These are phyloP conservation scores for Yamadazyma buinensis DNA, from an alignment of 1,139 yeast genomes.

Conservation along the genomic window DNA sequence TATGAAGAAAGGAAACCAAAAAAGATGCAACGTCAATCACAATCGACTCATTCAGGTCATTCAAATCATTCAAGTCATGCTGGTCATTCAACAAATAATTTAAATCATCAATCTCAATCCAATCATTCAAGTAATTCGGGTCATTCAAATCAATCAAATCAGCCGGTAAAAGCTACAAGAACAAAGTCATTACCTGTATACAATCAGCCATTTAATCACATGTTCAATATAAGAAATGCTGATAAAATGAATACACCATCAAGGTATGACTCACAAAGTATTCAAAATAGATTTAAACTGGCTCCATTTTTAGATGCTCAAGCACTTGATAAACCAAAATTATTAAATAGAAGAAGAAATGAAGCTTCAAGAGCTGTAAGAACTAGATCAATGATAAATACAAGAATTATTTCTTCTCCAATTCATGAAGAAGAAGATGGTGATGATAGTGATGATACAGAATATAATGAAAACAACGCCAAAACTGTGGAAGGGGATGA, in stretches of 20 bases:
- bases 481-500: slow-evolving; percentile 14
- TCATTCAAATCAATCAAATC: slow-evolving; percentile 19
- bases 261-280: slow-evolving; percentile 39
- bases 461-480: slow-evolving; percentile 24
- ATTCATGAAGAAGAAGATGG: slow-evolving; percentile 38
- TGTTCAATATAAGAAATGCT: slow-evolving; percentile 40
- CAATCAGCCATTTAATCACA: slow-evolving; percentile 39
- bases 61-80: slow-evolving; percentile 3
- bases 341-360: slow-evolving; percentile 28
- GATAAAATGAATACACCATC: slow-evolving; percentile 39
- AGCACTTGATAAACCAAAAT: slow-evolving; percentile 32
- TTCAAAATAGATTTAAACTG: slow-evolving; percentile 46
- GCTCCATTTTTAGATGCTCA: slow-evolving; percentile 45
- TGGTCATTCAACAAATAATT: slow-evolving; percentile 9
- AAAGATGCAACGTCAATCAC: neutral
- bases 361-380: slow-evolving; percentile 43
- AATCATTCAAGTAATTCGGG: slow-evolving; percentile 2
- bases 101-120: slow-evolving; percentile 14
- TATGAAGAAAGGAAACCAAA: too few species aligned
- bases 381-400: slow-evolving; percentile 40
- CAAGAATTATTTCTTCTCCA: slow-evolving; percentile 33
- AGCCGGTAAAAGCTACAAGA: slow-evolving; percentile 49
- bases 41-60: neutral
- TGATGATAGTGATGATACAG: slow-evolving; percentile 35
- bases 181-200: slow-evolving; percentile 62